Base-by-base conservation (phyloP, 2,329 filamentous ascomycete genomes). In the Gnomoniopsis smithogilvyi region DNA sequence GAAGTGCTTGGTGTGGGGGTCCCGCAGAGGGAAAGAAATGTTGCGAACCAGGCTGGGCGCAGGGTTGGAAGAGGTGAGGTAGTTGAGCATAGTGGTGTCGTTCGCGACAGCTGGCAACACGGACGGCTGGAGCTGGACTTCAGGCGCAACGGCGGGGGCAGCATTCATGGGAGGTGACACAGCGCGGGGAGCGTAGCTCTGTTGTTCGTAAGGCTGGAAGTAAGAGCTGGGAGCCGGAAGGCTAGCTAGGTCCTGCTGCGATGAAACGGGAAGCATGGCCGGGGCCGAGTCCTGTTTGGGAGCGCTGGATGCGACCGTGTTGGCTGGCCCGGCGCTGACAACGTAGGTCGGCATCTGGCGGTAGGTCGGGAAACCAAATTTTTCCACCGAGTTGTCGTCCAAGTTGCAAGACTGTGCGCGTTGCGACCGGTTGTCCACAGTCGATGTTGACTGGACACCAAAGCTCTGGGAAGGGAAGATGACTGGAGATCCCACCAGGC, bases 321-420 rank as follows among this genome's bases (percentile, higher is more conserved):
- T 48, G 17, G 63, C 68, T 26, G 69, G 45, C 22, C 53, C 58
- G 30, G 54, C 33, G 11, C 70, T 68, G 19, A 76, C 68, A 38
- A 81, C 70, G 66, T 80, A 83, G 41, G 80, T 73, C 47, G 90
- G 88, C 72, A 92, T 81, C 67, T 90, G 87, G 59, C 89, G 88
- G 74, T 95, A 96, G 50, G 90, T 90, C n/a, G 92, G 89, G 76
- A 91, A 96, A 61, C 88, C 89, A 74, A 87, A 94, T 65, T 86
- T 87, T 66, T 82, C 85, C 58, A 91, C 76, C 38, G 84, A 79
- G 60, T 78, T 77, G 64, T 84, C 83, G 65, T 93, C 89, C 49
- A 93, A 78, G 67, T 83, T 86, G 67, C 85, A 86, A 48, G 82
- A 84, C 21, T 90, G 92, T 11, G 83, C 81, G 49, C 88, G 85